These are phyloP conservation scores for Solanum bukasovii DNA, from an alignment of 257 asterid species.

Conservation along the genomic window DNA sequence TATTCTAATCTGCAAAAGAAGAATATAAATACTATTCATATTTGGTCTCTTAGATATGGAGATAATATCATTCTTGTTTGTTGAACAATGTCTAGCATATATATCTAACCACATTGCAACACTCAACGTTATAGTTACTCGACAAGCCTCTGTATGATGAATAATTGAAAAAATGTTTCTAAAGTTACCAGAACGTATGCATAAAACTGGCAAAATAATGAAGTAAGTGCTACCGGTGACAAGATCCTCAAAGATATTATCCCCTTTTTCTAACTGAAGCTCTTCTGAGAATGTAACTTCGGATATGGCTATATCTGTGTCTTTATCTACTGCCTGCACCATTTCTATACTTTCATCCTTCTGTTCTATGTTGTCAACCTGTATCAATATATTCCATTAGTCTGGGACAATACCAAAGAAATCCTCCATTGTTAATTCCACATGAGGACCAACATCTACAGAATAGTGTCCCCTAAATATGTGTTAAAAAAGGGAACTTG, in stretches of 20 bases:
- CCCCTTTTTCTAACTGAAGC: conserved; percentile 8
- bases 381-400: conserved; percentile 12
- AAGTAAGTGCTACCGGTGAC: conserved; percentile 21
- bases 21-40: background rate
- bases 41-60: background rate
- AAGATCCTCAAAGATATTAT: conserved; percentile 11
- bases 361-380: conserved; percentile 27
- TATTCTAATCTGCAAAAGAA: background rate
- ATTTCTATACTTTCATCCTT: conserved; percentile 8
- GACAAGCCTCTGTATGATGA: background rate
- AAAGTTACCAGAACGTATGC: background rate
- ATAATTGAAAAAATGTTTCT: background rate
- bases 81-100: background rate
- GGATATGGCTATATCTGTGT: conserved; percentile 1
- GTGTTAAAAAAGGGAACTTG: background rate
- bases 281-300: conserved; percentile 14
- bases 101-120: background rate
- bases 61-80: background rate
- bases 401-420: background rate
- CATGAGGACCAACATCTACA: background rate
- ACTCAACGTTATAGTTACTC: background rate
- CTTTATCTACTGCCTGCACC: background rate
- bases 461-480: background rate
- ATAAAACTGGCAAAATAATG: background rate
- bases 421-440: background rate